These are phyloP conservation scores for Polymyxa betae DNA, from an alignment of 208 protist species.

Conservation along the genomic window DNA sequence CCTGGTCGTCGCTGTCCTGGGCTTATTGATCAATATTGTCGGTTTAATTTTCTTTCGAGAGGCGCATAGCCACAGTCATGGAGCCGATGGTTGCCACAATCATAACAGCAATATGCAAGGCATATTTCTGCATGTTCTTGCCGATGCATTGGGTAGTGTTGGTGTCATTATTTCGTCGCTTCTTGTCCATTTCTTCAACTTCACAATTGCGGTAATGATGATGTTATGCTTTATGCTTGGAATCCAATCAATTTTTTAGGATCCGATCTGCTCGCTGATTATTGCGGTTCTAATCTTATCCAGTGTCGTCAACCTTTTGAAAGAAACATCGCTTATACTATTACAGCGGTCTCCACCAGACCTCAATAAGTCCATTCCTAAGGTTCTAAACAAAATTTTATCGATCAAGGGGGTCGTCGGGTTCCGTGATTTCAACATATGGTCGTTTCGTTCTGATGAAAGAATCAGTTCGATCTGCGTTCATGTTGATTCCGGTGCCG, in stretches of 20 bases:
- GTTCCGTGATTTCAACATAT: not conserved
- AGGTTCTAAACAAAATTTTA: slow-evolving; percentile 35
- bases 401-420: slow-evolving; percentile 28
- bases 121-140: slow-evolving; percentile 79
- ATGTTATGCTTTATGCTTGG: not conserved
- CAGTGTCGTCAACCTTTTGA: slow-evolving; percentile 67
- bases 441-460: not conserved
- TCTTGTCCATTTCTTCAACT: slow-evolving; percentile 72
- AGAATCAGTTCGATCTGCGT: not conserved
- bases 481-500: not conserved
- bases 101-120: slow-evolving; percentile 67
- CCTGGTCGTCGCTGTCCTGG: slow-evolving; percentile 69
- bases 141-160: slow-evolving; percentile 79
- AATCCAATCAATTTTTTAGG: slow-evolving; percentile 46
- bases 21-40: slow-evolving; percentile 78
- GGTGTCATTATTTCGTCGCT: slow-evolving; percentile 79
- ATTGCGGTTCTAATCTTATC: slow-evolving; percentile 76
- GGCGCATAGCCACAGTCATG: slow-evolving; percentile 32
- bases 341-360: slow-evolving; percentile 68
- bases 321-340: slow-evolving; percentile 61
- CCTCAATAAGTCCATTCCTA: slow-evolving; percentile 47
- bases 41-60: slow-evolving; percentile 76
- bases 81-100: slow-evolving; percentile 28
- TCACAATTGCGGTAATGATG: slow-evolving; percentile 58
- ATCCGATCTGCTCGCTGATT: slow-evolving; percentile 77